These are phyloP conservation scores for Talaromyces sp. DNA, from an alignment of 2,329 filamentous ascomycete genomes.

Conservation along the genomic window DNA sequence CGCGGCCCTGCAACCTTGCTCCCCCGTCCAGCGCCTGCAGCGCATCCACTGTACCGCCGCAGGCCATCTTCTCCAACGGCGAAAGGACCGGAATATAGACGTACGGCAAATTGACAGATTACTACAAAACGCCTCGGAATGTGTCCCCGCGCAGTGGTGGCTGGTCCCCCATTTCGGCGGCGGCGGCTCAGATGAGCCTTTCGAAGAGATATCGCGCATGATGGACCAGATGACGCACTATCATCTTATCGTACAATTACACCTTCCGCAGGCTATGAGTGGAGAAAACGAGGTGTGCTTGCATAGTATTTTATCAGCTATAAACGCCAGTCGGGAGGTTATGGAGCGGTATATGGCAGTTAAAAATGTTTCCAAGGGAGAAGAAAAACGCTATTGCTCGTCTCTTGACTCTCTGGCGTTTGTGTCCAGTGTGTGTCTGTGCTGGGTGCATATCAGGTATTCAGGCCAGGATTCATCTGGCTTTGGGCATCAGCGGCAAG, in stretches of 20 bases:
- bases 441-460: neutral
- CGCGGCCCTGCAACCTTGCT: constrained; percentile 38
- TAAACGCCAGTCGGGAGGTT: neutral
- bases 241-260: constrained; percentile 4
- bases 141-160: constrained; percentile 1
- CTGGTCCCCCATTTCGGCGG: neutral
- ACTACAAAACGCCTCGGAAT: neutral
- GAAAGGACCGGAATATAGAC: constrained; percentile 19
- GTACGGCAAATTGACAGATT: neutral
- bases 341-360: neutral
- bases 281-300: neutral
- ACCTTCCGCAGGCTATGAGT: neutral
- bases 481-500: neutral
- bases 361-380: neutral
- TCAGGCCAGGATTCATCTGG: neutral
- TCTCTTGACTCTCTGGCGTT: neutral
- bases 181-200: neutral
- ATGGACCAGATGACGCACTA: constrained; percentile 1
- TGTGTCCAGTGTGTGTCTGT: neutral
- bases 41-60: constrained; percentile 41
- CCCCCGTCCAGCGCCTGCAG: constrained; percentile 39
- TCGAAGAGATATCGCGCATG: neutral
- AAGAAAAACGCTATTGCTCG: neutral
- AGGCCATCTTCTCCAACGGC: constrained; percentile 46
- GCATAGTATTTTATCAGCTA: neutral